phyloP scores from a whole-genome alignment of 148 eudicot species.

The Diospyros lotus region DNA sequence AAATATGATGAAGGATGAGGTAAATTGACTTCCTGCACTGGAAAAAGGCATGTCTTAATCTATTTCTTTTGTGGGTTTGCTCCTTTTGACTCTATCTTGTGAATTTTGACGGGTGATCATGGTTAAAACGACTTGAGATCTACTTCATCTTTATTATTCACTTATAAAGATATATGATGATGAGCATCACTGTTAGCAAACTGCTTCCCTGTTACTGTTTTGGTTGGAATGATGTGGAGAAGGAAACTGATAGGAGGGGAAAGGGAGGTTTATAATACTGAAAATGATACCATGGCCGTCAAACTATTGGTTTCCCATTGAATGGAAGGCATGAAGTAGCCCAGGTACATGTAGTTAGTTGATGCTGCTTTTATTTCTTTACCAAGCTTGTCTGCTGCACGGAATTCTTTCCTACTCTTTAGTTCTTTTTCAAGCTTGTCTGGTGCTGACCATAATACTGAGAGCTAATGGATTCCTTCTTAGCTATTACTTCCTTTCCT shows the following conservation, averaged over 20 bases:
- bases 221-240: neutral
- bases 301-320: neutral
- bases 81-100: neutral
- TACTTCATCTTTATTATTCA: neutral
- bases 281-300: neutral
- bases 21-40: slow-evolving; percentile 19
- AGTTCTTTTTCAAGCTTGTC: too few species aligned
- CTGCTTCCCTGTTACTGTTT: neutral
- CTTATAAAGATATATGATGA: neutral
- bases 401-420: too few species aligned
- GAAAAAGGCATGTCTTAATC: slow-evolving; percentile 3
- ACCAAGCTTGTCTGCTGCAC: too few species aligned
- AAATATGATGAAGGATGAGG: slow-evolving; percentile 82
- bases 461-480: neutral
- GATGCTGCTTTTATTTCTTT: too few species aligned
- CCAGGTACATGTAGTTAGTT: too few species aligned
- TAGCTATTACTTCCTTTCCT: neutral
- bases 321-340: neutral
- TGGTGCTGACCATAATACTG: neutral
- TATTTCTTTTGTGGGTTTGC: neutral
- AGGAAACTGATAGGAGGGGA: neutral
- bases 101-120: neutral
- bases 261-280: neutral
- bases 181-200: neutral
- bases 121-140: neutral